These are phyloP conservation scores for Zelopaecilomyces penicillatus DNA, from an alignment of 2,329 filamentous ascomycete species.

Conservation along the genomic window DNA sequence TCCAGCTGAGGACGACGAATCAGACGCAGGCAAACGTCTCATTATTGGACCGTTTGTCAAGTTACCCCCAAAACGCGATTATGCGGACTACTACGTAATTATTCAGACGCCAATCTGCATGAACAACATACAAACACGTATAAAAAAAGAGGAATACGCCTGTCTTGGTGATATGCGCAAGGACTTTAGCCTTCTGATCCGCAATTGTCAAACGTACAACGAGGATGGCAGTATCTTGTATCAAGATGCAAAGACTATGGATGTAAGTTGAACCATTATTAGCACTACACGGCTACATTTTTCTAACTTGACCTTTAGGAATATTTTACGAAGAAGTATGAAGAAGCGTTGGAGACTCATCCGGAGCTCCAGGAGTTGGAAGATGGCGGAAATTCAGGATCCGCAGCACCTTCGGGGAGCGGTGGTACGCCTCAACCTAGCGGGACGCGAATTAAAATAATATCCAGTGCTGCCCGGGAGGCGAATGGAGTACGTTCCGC, in stretches of 20 bases:
- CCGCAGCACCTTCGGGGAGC: constrained; percentile 44
- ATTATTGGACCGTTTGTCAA: constrained; percentile 94
- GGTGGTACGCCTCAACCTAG: constrained; percentile 58
- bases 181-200: constrained; percentile 78
- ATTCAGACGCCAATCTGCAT: constrained; percentile 92
- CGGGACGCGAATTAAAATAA: constrained; percentile 63
- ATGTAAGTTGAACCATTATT: constrained; percentile 51
- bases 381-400: constrained; percentile 31
- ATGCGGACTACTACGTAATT: constrained; percentile 90
- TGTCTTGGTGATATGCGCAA: constrained; percentile 70
- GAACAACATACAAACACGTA: constrained; percentile 89
- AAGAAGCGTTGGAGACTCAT: constrained; percentile 45
- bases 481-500: constrained; percentile 31
- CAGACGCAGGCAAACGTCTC: constrained; percentile 56
- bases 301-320: constrained; percentile 37
- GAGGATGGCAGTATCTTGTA: constrained; percentile 91
- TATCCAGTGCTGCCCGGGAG: constrained; percentile 31
- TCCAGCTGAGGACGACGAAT: constrained; percentile 47
- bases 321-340: constrained; percentile 46
- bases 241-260: constrained; percentile 84
- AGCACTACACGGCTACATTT: not conserved
- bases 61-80: constrained; percentile 78
- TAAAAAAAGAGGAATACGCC: constrained; percentile 91
- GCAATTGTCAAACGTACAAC: constrained; percentile 92
- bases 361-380: constrained; percentile 50